Evolutionary conservation across 139 green algal species (phyloP).

Genomic region (Chlamydomonas sp.): DNA sequence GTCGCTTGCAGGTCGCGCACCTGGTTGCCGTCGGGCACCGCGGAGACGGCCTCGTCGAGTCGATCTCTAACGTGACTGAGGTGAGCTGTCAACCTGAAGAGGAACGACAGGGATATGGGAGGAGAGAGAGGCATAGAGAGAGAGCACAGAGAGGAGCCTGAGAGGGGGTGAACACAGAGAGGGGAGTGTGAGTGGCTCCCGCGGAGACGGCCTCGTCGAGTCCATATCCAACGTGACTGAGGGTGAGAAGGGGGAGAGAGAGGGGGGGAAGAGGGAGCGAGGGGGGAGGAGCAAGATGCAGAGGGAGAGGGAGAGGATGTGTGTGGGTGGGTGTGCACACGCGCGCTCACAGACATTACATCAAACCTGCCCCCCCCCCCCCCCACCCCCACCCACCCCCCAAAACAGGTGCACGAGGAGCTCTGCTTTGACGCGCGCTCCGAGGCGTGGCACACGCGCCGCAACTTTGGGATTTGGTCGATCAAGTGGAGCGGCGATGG

Average conservation of each 20-base stretch:
- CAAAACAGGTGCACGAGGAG: conserved; percentile 65
- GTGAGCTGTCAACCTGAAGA: conserved; percentile 1
- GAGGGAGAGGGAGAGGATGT: too few relatives aligned
- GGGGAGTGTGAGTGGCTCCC: too few relatives aligned
- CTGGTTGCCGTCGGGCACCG: conserved; percentile 14
- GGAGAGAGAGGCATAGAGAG: too few relatives aligned
- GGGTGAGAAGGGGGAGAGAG: conserved; percentile 7
- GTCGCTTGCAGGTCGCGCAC: not conserved
- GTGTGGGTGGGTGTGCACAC: too few relatives aligned
- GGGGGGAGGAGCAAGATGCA: too few relatives aligned
- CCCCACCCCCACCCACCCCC: too few relatives aligned
- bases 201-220: conserved; percentile 29
- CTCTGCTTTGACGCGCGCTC: conserved; percentile 38
- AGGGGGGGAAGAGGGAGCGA: conserved; percentile 28
- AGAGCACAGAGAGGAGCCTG: too few relatives aligned
- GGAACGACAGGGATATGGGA: conserved; percentile 42
- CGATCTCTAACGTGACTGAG: conserved; percentile 43
- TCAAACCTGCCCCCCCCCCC: too few relatives aligned
- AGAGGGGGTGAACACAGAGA: too few relatives aligned
- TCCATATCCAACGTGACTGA: conserved; percentile 43
- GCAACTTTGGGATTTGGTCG: conserved; percentile 21
- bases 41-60: conserved; percentile 31
- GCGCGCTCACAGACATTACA: too few relatives aligned
- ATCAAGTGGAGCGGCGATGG: conserved; percentile 33
- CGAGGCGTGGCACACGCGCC: not conserved